Evolutionary conservation across 179 eudicot genomes (phyloP).

Genomic region (Spergularia azorica): DNA sequence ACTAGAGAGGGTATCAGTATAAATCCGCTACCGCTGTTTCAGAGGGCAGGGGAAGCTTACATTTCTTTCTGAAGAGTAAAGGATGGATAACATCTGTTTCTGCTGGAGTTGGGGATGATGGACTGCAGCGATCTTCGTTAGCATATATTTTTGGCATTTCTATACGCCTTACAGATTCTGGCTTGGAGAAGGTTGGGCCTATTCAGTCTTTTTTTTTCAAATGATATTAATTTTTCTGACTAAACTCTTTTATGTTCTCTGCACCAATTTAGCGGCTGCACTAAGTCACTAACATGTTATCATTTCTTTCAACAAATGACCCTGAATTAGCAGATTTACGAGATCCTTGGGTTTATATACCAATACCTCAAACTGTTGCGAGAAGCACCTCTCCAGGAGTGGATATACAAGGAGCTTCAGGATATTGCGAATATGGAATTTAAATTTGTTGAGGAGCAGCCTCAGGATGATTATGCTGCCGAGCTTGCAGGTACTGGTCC

Average conservation of each 20-base stretch:
- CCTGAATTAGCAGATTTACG: conserved; percentile 57
- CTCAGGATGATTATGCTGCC: conserved; percentile 98
- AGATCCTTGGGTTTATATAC: conserved; percentile 77
- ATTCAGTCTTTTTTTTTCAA: conserved; percentile 11
- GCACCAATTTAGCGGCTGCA: conserved; percentile 7
- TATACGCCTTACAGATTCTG: conserved; percentile 84
- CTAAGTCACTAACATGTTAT: neutral
- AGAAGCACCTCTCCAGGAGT: conserved; percentile 76
- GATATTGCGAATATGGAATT: conserved; percentile 93
- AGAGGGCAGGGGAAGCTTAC: conserved; percentile 98
- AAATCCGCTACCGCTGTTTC: conserved; percentile 29
- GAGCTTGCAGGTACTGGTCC: conserved; percentile 79
- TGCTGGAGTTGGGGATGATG: conserved; percentile 97
- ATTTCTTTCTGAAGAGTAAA: conserved; percentile 71
- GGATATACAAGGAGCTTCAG: conserved; percentile 96
- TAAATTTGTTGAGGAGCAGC: conserved; percentile 93
- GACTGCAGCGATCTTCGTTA: conserved; percentile 75
- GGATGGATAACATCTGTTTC: conserved; percentile 95
- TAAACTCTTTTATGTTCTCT: conserved; percentile 7
- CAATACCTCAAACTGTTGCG: conserved; percentile 83
- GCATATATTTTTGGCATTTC: conserved; percentile 87
- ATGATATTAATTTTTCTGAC: neutral
- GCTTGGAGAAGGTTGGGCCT: conserved; percentile 72
- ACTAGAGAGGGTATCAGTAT: neutral
- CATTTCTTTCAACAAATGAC: conserved; percentile 5